Evolutionary conservation across 108 stramenopile species (phyloP), one percentile per base, ranked within the genome.

Genomic region (Nitzschia sp.): DNA sequence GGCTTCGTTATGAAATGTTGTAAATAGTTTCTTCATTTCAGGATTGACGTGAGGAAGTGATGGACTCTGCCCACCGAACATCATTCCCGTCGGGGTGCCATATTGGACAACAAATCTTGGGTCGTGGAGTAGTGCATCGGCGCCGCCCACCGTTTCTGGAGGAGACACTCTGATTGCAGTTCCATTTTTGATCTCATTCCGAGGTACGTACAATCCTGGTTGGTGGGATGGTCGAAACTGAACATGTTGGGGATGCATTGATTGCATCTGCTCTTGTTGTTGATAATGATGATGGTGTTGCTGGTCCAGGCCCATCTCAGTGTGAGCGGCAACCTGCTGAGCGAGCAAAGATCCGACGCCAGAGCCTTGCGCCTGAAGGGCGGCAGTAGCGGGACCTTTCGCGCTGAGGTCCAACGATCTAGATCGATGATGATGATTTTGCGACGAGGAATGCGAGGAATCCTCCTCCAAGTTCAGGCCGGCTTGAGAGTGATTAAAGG

Each of bases 21-120:
- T 93, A 58, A 92, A 92, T 8, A 79, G 85, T 48, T 83, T 87
- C 60, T 86, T 91, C 47, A 78, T 82, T 26, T 88, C 84, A 9
- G 64, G 29, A 53, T 66, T 45, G 3, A 66, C 49, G 21, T 9
- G 31, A 0, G n/a, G 32, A 30, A 54, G 5, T 5, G 53, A 6
- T 17, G 18, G 53, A n/a, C 5, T 54, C n/a, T 54, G 53, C 53
- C 23, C n/a, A 6, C 53, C 23, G 15, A 11, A 8, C 15, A 11
- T 8, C 11, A 11, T 42, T 8, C 11, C 15, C 15, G 38, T 8
- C 8, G 54, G 54, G 23, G 54, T 54, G 1, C 54, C 54, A n/a
- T n/a, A n/a, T n/a, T n/a, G n/a, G 15, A 54, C 54, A 1, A 42
- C 38, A 42, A 42, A 42, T 15, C 11, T 15, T 42, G 38, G 8